Evolutionary conservation across 140 eudicot genomes (phyloP), one percentile per base, ranked within the genome.

Genomic region (Stevia rebaudiana): DNA sequence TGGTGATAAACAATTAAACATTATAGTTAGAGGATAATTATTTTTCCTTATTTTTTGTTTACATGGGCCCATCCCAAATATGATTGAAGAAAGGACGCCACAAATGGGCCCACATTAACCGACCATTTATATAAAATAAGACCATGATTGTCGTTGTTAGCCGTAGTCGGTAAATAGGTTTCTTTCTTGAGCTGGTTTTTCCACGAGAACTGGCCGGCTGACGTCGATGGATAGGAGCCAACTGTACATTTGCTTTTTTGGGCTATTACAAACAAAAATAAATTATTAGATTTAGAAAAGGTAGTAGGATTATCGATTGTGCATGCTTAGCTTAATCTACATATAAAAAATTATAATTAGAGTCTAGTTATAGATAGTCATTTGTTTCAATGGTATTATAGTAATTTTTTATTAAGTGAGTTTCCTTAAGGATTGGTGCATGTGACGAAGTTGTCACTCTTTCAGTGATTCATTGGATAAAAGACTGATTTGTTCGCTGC

Each of bases 151-250:
- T 67, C 63, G 47, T 66, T 36, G 50, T 66, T 66, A 51, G 63
- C 63, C 72, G 40, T 36, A 66, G 61, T 66, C 61, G 62, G 71
- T 49, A 66, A 65, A 65, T 18, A 17, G 19, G 22, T 16, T 46
- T 15, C 2, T 11, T 46, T 46, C 2, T 46, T 11, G 52, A 17
- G n/a, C 11, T 23, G 36, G 25, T 54, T 54, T 25, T 53, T 13
- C 40, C 8, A 54, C 40, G 19, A 24, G 12, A 54, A 54, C 40
- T 28, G 39, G 61, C 22, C 40, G 40, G 61, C 21, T 54, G 61
- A 54, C 40, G 21, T 54, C 31, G 57, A 50, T 50, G 57, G 57
- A 50, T 50, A 50, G 33, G 16, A 9, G 57, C 57, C 57, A 50
- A 24, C 57, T 50, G 31, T 50, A 50, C 22, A 46, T 1, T 46